Conservation (phyloP, 495 filamentous ascomycete genomes). For the Hyphodiscus hymeniophilus region DNA sequence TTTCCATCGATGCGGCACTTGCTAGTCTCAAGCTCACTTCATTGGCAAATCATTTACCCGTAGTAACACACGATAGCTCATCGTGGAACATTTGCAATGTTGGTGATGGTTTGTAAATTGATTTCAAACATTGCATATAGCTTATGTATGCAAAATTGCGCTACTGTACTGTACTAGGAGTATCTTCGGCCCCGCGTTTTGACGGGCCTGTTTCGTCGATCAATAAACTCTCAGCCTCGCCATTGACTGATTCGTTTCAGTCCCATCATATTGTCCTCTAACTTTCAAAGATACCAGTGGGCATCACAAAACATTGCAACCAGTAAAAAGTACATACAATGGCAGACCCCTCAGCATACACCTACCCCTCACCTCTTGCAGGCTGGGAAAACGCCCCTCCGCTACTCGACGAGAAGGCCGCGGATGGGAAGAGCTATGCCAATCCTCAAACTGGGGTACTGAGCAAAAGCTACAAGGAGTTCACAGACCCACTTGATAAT, state of each 20-base stretch:
- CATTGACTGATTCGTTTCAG: background rate
- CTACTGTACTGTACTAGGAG: no score
- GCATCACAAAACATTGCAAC: background rate
- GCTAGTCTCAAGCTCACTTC: no score
- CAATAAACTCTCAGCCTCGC: background rate
- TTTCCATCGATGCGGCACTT: no score
- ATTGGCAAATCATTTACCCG: no score
- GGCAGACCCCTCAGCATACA: constrained; percentile 30
- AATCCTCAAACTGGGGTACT: constrained; percentile 49
- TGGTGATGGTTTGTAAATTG: no score
- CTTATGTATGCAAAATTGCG: no score
- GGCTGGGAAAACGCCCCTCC: constrained; percentile 57
- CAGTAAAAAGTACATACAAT: constrained; percentile 3
- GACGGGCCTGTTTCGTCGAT: no score
- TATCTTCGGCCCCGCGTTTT: no score
- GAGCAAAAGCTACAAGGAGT: constrained; percentile 58
- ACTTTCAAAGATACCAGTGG: no score
- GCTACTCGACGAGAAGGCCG: constrained; percentile 50
- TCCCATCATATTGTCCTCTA: background rate
- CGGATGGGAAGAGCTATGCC: constrained; percentile 44
- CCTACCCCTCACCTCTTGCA: constrained; percentile 57
- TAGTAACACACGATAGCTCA: no score
- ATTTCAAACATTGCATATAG: no score
- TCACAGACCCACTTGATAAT: constrained; percentile 56
- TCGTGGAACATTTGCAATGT: no score